These are phyloP conservation scores for Dioscorea dumetorum DNA, from an alignment of 106 monocot species.

Conservation along the genomic window DNA sequence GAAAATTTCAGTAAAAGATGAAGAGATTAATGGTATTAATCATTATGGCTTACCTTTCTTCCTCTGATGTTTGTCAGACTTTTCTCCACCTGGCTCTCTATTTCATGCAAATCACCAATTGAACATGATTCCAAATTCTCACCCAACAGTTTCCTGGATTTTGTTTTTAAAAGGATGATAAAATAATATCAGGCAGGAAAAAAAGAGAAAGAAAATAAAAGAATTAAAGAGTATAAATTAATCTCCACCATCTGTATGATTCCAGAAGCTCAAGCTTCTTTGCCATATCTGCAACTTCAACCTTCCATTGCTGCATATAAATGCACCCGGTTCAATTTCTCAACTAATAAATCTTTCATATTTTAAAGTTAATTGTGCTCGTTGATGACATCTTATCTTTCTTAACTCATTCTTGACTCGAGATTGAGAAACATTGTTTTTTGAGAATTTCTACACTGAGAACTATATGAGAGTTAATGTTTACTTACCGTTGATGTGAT, in stretches of 20 bases:
- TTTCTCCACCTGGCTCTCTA: slow-evolving; percentile 27
- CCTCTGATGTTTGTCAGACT: slow-evolving; percentile 26
- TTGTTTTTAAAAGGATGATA: not conserved
- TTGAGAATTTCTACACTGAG: too few relatives aligned
- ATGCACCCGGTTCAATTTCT: too few relatives aligned
- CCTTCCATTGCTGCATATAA: slow-evolving; percentile 19
- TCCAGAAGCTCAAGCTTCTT: slow-evolving; percentile 31
- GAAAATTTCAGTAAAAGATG: too few relatives aligned
- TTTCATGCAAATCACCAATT: slow-evolving; percentile 25
- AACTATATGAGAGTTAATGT: too few relatives aligned
- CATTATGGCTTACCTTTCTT: slow-evolving; percentile 21
- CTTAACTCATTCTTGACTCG: too few relatives aligned
- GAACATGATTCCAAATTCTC: slow-evolving; percentile 25
- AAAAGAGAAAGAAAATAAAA: not conserved
- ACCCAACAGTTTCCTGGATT: slow-evolving; percentile 33
- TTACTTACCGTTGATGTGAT: too few relatives aligned
- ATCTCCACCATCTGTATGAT: slow-evolving; percentile 20
- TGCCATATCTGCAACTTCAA: slow-evolving; percentile 12
- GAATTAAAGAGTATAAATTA: too few relatives aligned
- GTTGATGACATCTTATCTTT: too few relatives aligned
- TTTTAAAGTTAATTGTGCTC: too few relatives aligned
- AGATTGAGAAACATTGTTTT: too few relatives aligned
- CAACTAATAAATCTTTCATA: too few relatives aligned
- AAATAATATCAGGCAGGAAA: not conserved
- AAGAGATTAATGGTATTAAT: too few relatives aligned